Conservation (phyloP, 768 basidiomycete species). For the Pisolithus marmoratus region DNA sequence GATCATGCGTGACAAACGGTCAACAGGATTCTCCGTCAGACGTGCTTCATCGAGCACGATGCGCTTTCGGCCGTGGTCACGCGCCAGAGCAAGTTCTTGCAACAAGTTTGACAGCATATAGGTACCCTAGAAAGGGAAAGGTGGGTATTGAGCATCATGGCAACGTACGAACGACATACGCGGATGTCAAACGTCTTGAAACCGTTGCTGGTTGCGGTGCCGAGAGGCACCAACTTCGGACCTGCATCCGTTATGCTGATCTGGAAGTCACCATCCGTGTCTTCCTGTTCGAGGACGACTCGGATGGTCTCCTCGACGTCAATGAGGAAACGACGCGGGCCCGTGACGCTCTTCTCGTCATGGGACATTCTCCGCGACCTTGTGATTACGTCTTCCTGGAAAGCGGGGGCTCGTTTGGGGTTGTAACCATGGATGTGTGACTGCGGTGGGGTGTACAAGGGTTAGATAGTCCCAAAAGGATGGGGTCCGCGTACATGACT, state of each 20-base stretch:
- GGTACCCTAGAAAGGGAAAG: slow-evolving; percentile 60
- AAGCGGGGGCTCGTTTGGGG: slow-evolving; percentile 63
- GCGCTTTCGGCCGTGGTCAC: slow-evolving; percentile 90
- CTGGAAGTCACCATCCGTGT: slow-evolving; percentile 95
- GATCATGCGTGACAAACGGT: slow-evolving; percentile 96
- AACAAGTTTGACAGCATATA: slow-evolving; percentile 99
- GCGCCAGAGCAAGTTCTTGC: slow-evolving; percentile 96
- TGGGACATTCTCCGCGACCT: slow-evolving; percentile 83
- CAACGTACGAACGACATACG: slow-evolving; percentile 36
- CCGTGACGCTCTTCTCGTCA: slow-evolving; percentile 79
- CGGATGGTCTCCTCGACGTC: slow-evolving; percentile 98
- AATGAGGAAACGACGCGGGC: slow-evolving; percentile 86
- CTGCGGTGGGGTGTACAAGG: slow-evolving; percentile 31
- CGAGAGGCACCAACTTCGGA: slow-evolving; percentile 92
- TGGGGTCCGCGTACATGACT: slow-evolving; percentile 56
- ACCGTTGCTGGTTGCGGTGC: slow-evolving; percentile 95
- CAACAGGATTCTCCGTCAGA: slow-evolving; percentile 94
- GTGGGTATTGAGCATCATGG: slow-evolving; percentile 3
- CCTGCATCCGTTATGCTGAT: slow-evolving; percentile 96
- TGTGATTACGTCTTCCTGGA: slow-evolving; percentile 71
- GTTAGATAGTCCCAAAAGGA: slow-evolving; percentile 11
- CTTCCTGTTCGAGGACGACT: slow-evolving; percentile 94
- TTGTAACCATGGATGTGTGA: slow-evolving; percentile 69
- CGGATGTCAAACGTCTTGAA: slow-evolving; percentile 97
- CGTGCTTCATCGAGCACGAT: slow-evolving; percentile 99